phyloP scores from a whole-genome alignment of 176 grass and related monocot genomes.

The Canna indica region DNA sequence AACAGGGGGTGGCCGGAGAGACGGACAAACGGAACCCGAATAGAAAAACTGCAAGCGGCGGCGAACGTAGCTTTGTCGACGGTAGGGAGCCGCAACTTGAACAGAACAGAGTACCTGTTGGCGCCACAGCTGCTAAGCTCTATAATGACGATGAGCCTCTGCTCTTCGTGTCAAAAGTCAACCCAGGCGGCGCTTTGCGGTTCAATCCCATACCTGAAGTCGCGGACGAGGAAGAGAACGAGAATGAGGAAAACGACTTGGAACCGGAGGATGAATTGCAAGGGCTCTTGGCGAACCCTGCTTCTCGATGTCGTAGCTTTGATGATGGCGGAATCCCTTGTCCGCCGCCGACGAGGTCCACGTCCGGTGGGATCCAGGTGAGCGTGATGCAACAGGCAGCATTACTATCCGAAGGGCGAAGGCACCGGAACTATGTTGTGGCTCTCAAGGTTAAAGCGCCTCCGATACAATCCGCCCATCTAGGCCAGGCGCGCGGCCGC shows the following conservation, averaged over 20 bases:
- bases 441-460: slow-evolving; percentile 76
- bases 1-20: neutral
- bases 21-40: slow-evolving; percentile 21
- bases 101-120: neutral
- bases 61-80: neutral
- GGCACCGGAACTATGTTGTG: slow-evolving; percentile 75
- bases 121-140: slow-evolving; percentile 26
- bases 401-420: slow-evolving; percentile 42
- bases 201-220: slow-evolving; percentile 95
- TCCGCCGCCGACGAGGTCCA: neutral
- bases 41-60: neutral
- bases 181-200: slow-evolving; percentile 14
- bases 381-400: slow-evolving; percentile 47
- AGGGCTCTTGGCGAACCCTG: neutral
- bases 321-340: slow-evolving; percentile 9
- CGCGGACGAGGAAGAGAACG: slow-evolving; percentile 34
- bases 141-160: slow-evolving; percentile 94
- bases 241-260: slow-evolving; percentile 30
- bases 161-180: slow-evolving; percentile 17
- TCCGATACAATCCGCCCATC: slow-evolving; percentile 16
- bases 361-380: slow-evolving; percentile 24
- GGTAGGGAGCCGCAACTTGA: neutral
- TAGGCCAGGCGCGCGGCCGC: slow-evolving; percentile 21
- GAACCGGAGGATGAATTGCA: slow-evolving; percentile 2
- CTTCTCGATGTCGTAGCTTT: neutral